Evolutionary conservation across 208 protist genomes (phyloP).

Genomic region (Novymonas esmeraldas): DNA sequence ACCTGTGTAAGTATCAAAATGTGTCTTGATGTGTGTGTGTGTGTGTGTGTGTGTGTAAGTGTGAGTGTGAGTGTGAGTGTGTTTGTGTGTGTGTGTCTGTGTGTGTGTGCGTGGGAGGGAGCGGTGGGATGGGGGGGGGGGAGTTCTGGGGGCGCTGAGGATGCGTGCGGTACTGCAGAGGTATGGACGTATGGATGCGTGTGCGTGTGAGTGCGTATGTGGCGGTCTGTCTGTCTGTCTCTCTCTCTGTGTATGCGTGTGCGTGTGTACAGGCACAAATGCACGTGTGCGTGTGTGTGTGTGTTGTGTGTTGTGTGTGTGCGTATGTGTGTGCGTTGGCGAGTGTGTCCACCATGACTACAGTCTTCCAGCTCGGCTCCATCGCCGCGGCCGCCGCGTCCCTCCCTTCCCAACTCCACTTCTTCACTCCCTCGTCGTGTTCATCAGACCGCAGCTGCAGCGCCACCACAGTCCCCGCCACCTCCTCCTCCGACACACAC

Average conservation of each 20-base stretch:
- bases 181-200: not conserved
- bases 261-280: too few relatives aligned
- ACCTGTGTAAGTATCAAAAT: too few relatives aligned
- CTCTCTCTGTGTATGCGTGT: not conserved
- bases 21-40: conserved; percentile 1
- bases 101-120: not conserved
- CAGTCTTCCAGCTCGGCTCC: too few relatives aligned
- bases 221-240: not conserved
- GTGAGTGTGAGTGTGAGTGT: not conserved
- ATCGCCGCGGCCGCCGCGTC: too few relatives aligned
- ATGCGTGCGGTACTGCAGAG: too few relatives aligned
- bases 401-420: too few relatives aligned
- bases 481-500: too few relatives aligned
- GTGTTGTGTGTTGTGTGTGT: not conserved
- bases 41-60: not conserved
- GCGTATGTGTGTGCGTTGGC: not conserved
- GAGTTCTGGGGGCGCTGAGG: not conserved
- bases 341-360: too few relatives aligned
- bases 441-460: too few relatives aligned
- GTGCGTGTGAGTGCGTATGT: not conserved
- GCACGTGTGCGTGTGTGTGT: not conserved
- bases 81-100: not conserved
- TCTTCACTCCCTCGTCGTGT: too few relatives aligned
- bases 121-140: not conserved
- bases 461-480: too few relatives aligned